Conservation (phyloP, 306 rosid species). For the Cercis canadensis region DNA sequence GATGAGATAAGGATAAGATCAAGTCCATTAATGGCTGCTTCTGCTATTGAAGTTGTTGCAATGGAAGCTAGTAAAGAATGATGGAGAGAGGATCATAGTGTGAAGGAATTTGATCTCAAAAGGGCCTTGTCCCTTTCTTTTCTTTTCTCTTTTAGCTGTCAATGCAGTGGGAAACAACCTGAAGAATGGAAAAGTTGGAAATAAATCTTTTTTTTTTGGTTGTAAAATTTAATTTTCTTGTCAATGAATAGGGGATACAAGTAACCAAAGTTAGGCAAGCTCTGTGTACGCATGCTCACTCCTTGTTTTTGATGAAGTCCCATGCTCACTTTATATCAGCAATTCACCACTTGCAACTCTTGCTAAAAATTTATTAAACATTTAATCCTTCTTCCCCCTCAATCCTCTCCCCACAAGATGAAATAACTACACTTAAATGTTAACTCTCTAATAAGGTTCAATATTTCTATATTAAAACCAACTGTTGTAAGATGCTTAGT, state of each 20-base stretch:
- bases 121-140: slow-evolving; percentile 35
- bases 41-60: slow-evolving; percentile 31
- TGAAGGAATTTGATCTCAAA: slow-evolving; percentile 56
- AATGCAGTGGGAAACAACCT: slow-evolving; percentile 69
- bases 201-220: slow-evolving; percentile 33
- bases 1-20: slow-evolving; percentile 41
- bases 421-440: not conserved
- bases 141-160: slow-evolving; percentile 44
- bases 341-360: slow-evolving; percentile 29
- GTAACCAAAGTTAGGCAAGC: slow-evolving; percentile 51
- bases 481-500: slow-evolving; percentile 22
- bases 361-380: slow-evolving; percentile 19
- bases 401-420: not conserved
- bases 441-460: not conserved
- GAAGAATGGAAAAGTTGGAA: slow-evolving; percentile 50
- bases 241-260: slow-evolving; percentile 51
- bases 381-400: slow-evolving; percentile 13
- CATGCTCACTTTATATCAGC: slow-evolving; percentile 42
- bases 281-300: slow-evolving; percentile 41
- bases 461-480: slow-evolving; percentile 21
- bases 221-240: slow-evolving; percentile 52
- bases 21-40: slow-evolving; percentile 33
- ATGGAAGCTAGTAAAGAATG: slow-evolving; percentile 37
- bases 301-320: slow-evolving; percentile 52
- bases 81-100: slow-evolving; percentile 42